phyloP scores from a whole-genome alignment of 2,329 filamentous ascomycete genomes.

The Fusarium brachygibbosum region DNA sequence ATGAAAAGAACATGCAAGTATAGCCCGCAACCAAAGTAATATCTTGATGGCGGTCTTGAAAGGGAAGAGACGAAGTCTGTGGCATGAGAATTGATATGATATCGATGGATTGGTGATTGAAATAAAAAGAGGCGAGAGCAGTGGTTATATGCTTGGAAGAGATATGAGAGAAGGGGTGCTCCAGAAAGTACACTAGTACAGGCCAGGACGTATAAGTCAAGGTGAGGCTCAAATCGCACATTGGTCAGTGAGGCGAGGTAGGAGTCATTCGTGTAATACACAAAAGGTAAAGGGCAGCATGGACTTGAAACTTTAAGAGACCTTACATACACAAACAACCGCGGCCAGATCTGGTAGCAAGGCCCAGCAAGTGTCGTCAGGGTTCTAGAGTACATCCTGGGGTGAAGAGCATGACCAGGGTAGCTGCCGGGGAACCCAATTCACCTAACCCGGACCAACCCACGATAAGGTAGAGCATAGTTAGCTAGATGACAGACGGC shows the following conservation, averaged over 20 bases:
- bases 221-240: conserved; percentile 50
- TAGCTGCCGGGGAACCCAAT: conserved; percentile 35
- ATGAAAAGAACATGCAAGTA: conserved; percentile 26
- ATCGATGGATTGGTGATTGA: conserved; percentile 1
- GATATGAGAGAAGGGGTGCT: conserved; percentile 17
- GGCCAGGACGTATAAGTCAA: conserved; percentile 27
- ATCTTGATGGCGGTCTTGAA: conserved; percentile 38
- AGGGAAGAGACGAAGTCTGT: conserved; percentile 24
- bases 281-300: conserved; percentile 34
- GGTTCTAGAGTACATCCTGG: conserved; percentile 46
- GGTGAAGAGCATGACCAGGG: conserved; percentile 34
- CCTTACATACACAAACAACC: conserved; percentile 21
- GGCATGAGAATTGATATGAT: conserved; percentile 36
- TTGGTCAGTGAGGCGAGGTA: conserved; percentile 49
- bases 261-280: conserved; percentile 41
- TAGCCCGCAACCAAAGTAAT: conserved; percentile 33
- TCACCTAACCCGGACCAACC: conserved; percentile 31
- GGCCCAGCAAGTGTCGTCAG: conserved; percentile 41
- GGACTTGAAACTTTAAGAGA: conserved; percentile 43
- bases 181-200: conserved; percentile 13
- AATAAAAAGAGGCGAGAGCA: conserved; percentile 7
- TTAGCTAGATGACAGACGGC: conserved; percentile 28
- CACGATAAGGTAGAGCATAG: conserved; percentile 32
- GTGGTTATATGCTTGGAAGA: conserved; percentile 36
- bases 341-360: conserved; percentile 22